Evolutionary conservation across 2,329 filamentous ascomycete genomes (phyloP), one percentile per base, ranked within the genome.

Genomic region (Microsporum canis): DNA sequence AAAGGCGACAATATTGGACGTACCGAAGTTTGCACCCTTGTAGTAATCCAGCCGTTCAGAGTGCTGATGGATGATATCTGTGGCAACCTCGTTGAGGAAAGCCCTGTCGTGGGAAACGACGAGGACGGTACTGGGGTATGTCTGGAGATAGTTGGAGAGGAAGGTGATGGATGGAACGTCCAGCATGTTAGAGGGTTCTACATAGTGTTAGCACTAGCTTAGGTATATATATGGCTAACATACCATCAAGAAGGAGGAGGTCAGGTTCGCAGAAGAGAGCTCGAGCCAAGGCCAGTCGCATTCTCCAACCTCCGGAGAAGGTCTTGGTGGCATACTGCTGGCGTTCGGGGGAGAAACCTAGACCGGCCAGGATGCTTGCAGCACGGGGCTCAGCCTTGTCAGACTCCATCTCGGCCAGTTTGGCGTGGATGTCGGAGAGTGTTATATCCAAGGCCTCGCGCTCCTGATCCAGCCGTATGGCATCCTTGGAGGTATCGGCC

Each of bases 111-210:
- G 94, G 75, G 90, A 96, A 66, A 99, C 94, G 60, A 99, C 92
- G 12, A 99, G 81, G 33, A 99, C 86, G 1, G 94, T 97, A 75
- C 90, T 96, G 43, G 92, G 92, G 72, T 99, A 99, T 57, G 80
- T 81, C 74, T 96, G 91, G 6, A 99, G 87, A 72, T 99, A 99
- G 71, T 91, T 92, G 56, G 92, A 88, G 73, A 99, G 83, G 84
- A 97, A 99, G 61, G 94, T 95, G 71, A 99, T 97, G 29, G 94
- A 97, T n/a, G 94, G 94, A 62, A 99, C 94, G 77, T 97, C 94
- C 89, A 99, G 91, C 92, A 97, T 97, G 85, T 97, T 97, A 61
- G 92, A 97, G 78, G 94, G 94, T 85, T 99, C 94, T 79, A 61
- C 61, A 56, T 59, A 41, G 53, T 55, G 63, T 71, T 57, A 72